Conservation (phyloP, 2,329 filamentous ascomycete species). For the Acarospora socialis region DNA sequence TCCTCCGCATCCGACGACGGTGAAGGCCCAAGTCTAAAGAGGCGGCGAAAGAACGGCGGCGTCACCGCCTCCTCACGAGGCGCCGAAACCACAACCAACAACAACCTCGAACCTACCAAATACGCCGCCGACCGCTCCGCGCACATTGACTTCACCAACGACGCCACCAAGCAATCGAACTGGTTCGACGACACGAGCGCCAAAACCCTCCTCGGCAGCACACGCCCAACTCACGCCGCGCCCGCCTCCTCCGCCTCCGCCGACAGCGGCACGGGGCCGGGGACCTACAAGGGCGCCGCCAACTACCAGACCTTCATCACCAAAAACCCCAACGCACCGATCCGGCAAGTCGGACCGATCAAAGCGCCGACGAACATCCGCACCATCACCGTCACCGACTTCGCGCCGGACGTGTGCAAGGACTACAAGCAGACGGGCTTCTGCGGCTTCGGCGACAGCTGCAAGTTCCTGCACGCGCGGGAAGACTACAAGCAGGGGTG, state of each 20-base stretch:
- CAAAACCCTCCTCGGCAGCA: conserved; percentile 47
- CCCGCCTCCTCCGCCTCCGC: too few relatives aligned
- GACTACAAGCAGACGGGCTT: conserved; percentile 75
- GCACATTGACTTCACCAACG: conserved; percentile 54
- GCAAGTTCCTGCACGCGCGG: conserved; percentile 52
- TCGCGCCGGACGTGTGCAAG: conserved; percentile 86
- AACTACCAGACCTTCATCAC: conserved; percentile 62
- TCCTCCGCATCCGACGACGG: conserved; percentile 66
- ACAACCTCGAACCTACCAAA: conserved; percentile 34
- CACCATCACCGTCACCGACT: conserved; percentile 81
- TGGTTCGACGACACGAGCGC: conserved; percentile 69
- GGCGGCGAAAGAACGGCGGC: conserved; percentile 54
- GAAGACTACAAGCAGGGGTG: conserved; percentile 72
- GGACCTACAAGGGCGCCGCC: conserved; percentile 63
- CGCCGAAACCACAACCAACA: conserved; percentile 23
- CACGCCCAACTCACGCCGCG: conserved; percentile 38
- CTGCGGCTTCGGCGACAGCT: conserved; percentile 61
- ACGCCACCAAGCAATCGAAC: conserved; percentile 77
- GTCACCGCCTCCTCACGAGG: conserved; percentile 48
- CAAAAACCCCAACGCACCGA: conserved; percentile 62
- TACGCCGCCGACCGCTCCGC: conserved; percentile 48
- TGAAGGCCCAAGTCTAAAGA: conserved; percentile 61
- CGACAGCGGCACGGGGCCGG: too few relatives aligned
- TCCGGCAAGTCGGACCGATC: conserved; percentile 62
- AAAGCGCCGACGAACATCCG: conserved; percentile 83